These are phyloP conservation scores for Kodamaea restingae DNA, from an alignment of 805 yeast species.

Conservation along the genomic window DNA sequence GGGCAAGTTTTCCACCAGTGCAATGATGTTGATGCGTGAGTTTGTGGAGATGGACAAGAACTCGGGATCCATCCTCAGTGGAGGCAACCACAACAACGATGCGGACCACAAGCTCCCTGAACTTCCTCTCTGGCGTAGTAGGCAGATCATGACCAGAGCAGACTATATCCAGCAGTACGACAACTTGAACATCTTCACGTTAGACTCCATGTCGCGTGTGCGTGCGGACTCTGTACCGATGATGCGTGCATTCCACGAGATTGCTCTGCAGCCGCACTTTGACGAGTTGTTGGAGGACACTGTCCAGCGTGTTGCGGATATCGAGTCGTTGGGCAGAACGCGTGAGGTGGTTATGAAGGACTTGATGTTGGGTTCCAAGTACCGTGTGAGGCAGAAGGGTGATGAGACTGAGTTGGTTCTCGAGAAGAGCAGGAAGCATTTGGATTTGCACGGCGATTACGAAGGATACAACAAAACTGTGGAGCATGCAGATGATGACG, in stretches of 20 bases:
- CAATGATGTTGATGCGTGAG: slow-evolving; percentile 67
- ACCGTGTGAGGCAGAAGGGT: slow-evolving; percentile 23
- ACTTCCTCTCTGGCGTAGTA: slow-evolving; percentile 76
- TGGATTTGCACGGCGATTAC: slow-evolving; percentile 20
- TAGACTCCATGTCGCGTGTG: slow-evolving; percentile 68
- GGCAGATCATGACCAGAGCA: slow-evolving; percentile 81
- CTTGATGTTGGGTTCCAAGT: slow-evolving; percentile 49
- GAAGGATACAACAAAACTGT: slow-evolving; percentile 6
- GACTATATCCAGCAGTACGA: slow-evolving; percentile 76
- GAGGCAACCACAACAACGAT: slow-evolving; percentile 3
- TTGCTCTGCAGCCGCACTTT: slow-evolving; percentile 67
- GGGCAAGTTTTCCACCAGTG: slow-evolving; percentile 71
- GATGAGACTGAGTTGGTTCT: slow-evolving; percentile 14
- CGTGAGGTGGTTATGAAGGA: slow-evolving; percentile 73
- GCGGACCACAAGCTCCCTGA: slow-evolving; percentile 60
- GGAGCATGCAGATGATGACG: slow-evolving; percentile 16
- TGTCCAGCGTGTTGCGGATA: slow-evolving; percentile 62
- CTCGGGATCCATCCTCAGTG: slow-evolving; percentile 17
- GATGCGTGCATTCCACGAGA: slow-evolving; percentile 87
- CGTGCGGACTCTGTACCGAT: slow-evolving; percentile 81
- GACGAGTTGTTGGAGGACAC: slow-evolving; percentile 63
- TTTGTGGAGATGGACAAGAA: slow-evolving; percentile 64
- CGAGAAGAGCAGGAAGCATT: slow-evolving; percentile 15
- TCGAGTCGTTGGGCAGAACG: slow-evolving; percentile 74
- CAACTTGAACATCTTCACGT: slow-evolving; percentile 71